phyloP scores from a whole-genome alignment of 345 rosid species.

The Gossypium sturtianum region DNA sequence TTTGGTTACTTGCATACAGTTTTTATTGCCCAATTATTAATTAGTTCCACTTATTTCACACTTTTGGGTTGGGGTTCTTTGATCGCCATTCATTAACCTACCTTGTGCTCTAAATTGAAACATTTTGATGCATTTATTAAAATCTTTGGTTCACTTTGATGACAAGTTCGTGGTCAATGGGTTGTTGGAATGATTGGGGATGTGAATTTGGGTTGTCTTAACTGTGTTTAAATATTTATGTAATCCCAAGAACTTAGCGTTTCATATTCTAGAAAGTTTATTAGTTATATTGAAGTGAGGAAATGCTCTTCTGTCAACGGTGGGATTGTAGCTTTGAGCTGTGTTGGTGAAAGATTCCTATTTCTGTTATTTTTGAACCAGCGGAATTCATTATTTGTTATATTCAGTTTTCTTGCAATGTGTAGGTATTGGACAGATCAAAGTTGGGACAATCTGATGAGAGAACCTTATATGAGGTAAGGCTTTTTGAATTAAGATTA shows the following conservation, averaged over 20 bases:
- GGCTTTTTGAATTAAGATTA: conserved; percentile 10
- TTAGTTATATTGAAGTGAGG: not conserved
- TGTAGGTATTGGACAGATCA: conserved; percentile 55
- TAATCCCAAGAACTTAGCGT: not conserved
- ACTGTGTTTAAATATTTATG: not conserved
- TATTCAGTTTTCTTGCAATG: conserved; percentile 4
- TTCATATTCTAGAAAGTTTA: not conserved
- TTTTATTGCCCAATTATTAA: not conserved
- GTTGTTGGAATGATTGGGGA: not conserved
- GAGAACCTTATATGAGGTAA: conserved; percentile 83
- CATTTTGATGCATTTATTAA: not conserved
- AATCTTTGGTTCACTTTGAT: not conserved
- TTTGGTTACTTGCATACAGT: not conserved
- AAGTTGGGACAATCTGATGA: conserved; percentile 67
- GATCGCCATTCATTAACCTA: not conserved
- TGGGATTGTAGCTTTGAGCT: not conserved
- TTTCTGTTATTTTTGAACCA: not conserved
- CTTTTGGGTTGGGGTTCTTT: not conserved
- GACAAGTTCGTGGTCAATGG: not conserved
- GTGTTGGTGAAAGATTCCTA: not conserved
- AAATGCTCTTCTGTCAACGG: not conserved
- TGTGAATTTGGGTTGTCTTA: not conserved
- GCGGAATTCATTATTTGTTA: not conserved
- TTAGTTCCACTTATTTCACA: too few relatives aligned
- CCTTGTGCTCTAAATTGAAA: not conserved